Evolutionary conservation across 169 alveolate genomes (phyloP).

Genomic region (Amoebophrya sp.): DNA sequence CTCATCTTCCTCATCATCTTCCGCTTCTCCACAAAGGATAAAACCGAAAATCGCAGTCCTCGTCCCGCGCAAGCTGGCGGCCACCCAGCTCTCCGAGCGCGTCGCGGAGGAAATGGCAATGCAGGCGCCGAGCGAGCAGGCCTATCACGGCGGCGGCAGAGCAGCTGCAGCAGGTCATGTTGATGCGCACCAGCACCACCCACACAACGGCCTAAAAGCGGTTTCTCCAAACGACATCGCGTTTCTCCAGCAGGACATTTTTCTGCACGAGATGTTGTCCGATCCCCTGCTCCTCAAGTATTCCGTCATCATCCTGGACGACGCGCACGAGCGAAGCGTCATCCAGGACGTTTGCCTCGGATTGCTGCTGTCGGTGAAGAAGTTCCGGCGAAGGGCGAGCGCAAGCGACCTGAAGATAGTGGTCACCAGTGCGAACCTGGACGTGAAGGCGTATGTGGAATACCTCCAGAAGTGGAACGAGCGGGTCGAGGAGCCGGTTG

Average conservation of each 20-base stretch:
- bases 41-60: background rate
- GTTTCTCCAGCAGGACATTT: slow-evolving; percentile 23
- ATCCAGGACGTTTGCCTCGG: slow-evolving; percentile 94
- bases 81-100: background rate
- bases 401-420: slow-evolving; percentile 72
- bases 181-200: too few relatives aligned
- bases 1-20: too few relatives aligned
- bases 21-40: too few relatives aligned
- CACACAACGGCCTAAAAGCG: too few relatives aligned
- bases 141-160: too few relatives aligned
- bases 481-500: background rate
- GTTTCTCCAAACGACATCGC: too few relatives aligned
- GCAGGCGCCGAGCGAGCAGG: too few relatives aligned
- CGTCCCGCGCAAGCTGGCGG: background rate
- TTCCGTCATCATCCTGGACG: slow-evolving; percentile 93
- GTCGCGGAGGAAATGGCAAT: background rate
- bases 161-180: too few relatives aligned
- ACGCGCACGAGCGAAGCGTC: slow-evolving; percentile 97
- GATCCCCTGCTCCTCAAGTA: slow-evolving; percentile 87
- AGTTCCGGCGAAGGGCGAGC: too few relatives aligned
- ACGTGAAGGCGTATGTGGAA: slow-evolving; percentile 18
- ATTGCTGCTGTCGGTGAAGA: slow-evolving; percentile 51
- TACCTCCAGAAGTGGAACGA: background rate
- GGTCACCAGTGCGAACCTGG: slow-evolving; percentile 97
- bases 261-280: slow-evolving; percentile 84